Evolutionary conservation across 352 stramenopile genomes (phyloP), one percentile per base, ranked within the genome.

Genomic region (Phytophthora uliginosa): DNA sequence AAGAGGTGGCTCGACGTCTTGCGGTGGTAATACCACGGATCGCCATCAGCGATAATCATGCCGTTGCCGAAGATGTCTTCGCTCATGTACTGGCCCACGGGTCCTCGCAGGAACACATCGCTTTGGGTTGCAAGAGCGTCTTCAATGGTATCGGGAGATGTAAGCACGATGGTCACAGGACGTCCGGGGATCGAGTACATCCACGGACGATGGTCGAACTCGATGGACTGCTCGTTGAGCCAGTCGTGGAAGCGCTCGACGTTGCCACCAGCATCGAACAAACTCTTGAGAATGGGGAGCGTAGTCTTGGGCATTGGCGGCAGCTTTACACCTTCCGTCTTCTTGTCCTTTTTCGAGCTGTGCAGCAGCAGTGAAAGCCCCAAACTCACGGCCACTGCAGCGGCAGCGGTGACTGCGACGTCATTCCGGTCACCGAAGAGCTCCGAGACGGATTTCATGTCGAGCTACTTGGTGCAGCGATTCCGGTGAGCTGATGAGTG

Each of bases 1-100:
- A 96, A 95, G 3, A 98, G 88, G 59, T 97, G 92, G 65, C 86
- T 96, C 59, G 91, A 86, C 7, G 74, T 89, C 68, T 93, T 94
- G 59, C 88, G 83, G 54, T 95, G 88, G 58, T 76, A 69, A 36
- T 75, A 74, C 88, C 88, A 95, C 18, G 66, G 51, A 13, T 59
- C 66, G 26, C 67, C 74, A 17, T 86, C 71, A 0, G 73, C 48
- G 8, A 70, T 64, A 18, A 83, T 65, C 50, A 86, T 78, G 22
- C 85, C 85, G 9, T 85, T 69, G 45, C 88, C 86, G 45, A 96
- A 81, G 34, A 95, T 61, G 57, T 91, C 76, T 17, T 69, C 26
- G 3, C 84, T 73, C 38, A 73, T 71, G 47, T 82, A 66, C n/a
- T 72, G 50, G 7, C 78, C 77, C 13, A 72, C 47, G 4, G 69